Evolutionary conservation across 129 eudicot genomes (phyloP), one percentile per base, ranked within the genome.

Genomic region (Flaveria sonorensis): DNA sequence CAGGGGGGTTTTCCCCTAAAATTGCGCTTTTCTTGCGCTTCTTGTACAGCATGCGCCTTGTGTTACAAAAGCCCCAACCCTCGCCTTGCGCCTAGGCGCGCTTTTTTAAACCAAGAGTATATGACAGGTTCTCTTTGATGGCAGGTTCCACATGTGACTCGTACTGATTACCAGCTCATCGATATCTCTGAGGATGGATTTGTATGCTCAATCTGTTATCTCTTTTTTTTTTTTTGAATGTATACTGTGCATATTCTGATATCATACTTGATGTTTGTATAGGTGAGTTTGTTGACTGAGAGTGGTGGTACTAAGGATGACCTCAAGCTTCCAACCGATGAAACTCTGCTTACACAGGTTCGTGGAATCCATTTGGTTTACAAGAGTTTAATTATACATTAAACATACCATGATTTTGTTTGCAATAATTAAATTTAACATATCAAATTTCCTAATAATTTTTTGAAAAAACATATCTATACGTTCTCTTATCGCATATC

Each of bases 141-240:
- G 23, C 86, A 88, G 92, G 92, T 88, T 55, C 75, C 75, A 3
- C 75, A 71, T 51, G 75, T 71, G 14, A 73, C 42, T 30, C 78
- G 78, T 40, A 73, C 78, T 1, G 78, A 73, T 16, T 73, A 56
- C 53, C 66, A 72, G 66, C 65, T 56, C 45, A 72, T 72, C 11
- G 77, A 72, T 10, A 72, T 73, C 19, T 73, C 67, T 15, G 78
- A 73, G 59, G 78, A 73, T 73, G 78, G 78, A 55, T 73, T 57
- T 55, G 69, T 88, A 83, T 6, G 86, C 72, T 2, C 7, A 62
- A 45, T n/a, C 12, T 42, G 6, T 28, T 10, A 7, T 47, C 13
- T 48, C 2, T 46, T 62, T 0, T 32, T 50, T 32, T 50, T 43
- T 3, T 1, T 16, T 10, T 21, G 19, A 16, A n/a, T 62, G 15